A percentile compares a stretch with the other conserved stretches of the same genome.
phyloP scores from a whole-genome alignment of 371 early-diverging fungal genomes.

The Scutellospora calospora region DNA sequence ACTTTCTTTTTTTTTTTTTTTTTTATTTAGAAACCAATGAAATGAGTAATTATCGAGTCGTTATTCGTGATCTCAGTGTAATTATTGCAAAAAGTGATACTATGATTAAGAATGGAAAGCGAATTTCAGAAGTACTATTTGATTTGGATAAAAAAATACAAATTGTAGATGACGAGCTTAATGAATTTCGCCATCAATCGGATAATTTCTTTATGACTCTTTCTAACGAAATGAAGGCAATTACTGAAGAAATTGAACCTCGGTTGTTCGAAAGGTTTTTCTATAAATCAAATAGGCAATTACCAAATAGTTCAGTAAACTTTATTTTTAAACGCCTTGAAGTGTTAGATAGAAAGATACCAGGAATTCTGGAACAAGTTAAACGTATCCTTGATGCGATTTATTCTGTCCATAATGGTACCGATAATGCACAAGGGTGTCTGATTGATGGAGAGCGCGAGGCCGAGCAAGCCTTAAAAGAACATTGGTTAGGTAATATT shows the following conservation, averaged over 20 bases:
- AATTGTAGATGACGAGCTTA: neutral
- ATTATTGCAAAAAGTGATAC: constrained; percentile 19
- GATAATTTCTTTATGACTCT: neutral
- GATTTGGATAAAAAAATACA: neutral
- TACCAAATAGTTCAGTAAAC: neutral
- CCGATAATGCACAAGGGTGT: neutral
- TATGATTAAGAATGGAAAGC: neutral
- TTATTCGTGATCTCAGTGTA: neutral
- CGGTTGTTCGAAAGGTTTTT: neutral
- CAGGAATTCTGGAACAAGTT: neutral
- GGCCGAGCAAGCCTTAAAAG: neutral
- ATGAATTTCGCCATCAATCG: constrained; percentile 10
- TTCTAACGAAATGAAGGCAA: neutral
- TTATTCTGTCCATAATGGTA: neutral
- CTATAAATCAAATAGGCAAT: neutral
- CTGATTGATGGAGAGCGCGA: constrained; percentile 30
- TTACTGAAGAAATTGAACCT: neutral
- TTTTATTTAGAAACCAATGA: too few species aligned
- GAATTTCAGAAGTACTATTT: constrained; percentile 19
- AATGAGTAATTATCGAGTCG: neutral
- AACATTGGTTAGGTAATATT: constrained; percentile 8
- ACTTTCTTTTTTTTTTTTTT: too few species aligned
- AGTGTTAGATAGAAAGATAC: constrained; percentile 4
- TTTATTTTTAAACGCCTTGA: neutral
- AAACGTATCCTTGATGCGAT: neutral